These are phyloP conservation scores for Iris macrosiphon DNA, from an alignment of 106 monocot species.

Conservation along the genomic window DNA sequence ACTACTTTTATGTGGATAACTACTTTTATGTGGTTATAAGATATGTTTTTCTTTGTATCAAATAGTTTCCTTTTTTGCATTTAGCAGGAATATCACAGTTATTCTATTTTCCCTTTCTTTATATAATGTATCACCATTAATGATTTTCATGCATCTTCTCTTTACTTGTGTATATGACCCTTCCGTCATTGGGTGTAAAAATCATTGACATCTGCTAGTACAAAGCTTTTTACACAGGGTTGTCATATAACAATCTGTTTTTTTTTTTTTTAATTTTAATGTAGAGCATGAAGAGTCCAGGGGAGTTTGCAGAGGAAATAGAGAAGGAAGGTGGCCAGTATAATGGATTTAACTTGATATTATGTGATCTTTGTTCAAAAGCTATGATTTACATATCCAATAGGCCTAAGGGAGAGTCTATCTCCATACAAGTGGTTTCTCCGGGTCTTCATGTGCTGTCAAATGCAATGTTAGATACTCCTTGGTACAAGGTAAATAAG, in stretches of 20 bases:
- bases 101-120: background rate
- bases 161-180: too few relatives aligned
- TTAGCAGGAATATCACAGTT: too few relatives aligned
- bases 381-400: constrained; percentile 84
- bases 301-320: constrained; percentile 66
- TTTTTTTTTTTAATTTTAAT: too few relatives aligned
- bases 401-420: constrained; percentile 43
- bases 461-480: constrained; percentile 67
- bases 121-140: background rate
- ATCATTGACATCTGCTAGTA: background rate
- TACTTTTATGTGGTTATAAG: too few relatives aligned
- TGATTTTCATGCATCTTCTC: too few relatives aligned
- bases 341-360: constrained; percentile 74
- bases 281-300: constrained; percentile 62
- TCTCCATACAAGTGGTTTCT: constrained; percentile 38
- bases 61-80: too few relatives aligned
- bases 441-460: constrained; percentile 91
- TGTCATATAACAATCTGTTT: too few relatives aligned
- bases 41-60: too few relatives aligned
- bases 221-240: background rate
- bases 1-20: too few relatives aligned
- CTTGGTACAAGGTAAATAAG: constrained; percentile 76
- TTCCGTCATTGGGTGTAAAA: too few relatives aligned
- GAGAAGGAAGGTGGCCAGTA: constrained; percentile 60
- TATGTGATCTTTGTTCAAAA: constrained; percentile 62